phyloP scores from a whole-genome alignment of 1,284 basidiomycete genomes.

The Trametes hirsuta region DNA sequence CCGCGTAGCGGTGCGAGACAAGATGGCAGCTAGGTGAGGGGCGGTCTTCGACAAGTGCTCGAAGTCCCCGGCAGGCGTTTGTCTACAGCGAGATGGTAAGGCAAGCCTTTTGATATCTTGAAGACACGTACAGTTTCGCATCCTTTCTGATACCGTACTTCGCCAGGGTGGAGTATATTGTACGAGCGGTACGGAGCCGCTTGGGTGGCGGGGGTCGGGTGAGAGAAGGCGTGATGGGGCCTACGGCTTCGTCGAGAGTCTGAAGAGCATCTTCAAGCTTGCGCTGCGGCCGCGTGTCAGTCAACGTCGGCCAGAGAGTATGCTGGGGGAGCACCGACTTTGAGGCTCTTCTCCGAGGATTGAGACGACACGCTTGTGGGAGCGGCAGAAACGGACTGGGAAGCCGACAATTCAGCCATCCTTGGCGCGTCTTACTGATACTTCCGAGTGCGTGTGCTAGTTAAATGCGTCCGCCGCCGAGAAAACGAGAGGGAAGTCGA shows the following conservation, averaged over 20 bases:
- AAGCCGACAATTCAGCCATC: constrained; percentile 17
- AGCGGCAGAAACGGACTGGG: constrained; percentile 13
- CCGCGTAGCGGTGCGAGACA: constrained; percentile 61
- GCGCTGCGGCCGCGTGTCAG: constrained; percentile 46
- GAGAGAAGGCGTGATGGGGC: constrained; percentile 36
- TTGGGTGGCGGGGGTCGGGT: constrained; percentile 53
- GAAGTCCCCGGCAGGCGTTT: constrained; percentile 24
- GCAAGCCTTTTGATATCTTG: not conserved
- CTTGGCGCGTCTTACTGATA: not conserved
- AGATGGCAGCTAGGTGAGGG: constrained; percentile 68
- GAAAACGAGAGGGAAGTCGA: not conserved
- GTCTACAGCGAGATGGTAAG: constrained; percentile 18
- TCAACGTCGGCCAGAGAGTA: constrained; percentile 13
- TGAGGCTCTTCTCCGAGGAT: constrained; percentile 27
- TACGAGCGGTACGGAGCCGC: constrained; percentile 53
- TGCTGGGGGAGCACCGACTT: constrained; percentile 23
- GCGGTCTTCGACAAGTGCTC: constrained; percentile 53
- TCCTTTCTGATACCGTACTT: constrained; percentile 73
- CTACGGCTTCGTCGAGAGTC: constrained; percentile 61
- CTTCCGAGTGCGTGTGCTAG: not conserved
- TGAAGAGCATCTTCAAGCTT: constrained; percentile 77
- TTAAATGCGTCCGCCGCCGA: not conserved
- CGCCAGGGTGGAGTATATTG: constrained; percentile 72
- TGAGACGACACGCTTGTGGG: constrained; percentile 14
- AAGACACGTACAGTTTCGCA: constrained; percentile 44